Evolutionary conservation across 345 rosid genomes (phyloP).

Genomic region (Eucalyptus tenuipes): DNA sequence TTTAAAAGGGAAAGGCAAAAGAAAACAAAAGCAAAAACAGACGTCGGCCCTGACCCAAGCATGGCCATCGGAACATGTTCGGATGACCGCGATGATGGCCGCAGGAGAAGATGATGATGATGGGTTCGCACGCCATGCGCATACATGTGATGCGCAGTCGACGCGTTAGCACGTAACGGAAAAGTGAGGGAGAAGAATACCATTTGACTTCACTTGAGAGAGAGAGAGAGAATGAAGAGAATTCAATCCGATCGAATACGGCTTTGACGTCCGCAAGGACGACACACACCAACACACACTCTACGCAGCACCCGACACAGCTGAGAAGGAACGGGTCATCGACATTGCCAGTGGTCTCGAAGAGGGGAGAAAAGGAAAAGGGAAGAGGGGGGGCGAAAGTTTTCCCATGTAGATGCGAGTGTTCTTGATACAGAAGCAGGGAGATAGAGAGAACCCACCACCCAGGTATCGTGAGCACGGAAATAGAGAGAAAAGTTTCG

Average conservation of each 20-base stretch:
- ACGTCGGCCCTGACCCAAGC: neutral
- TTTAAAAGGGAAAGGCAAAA: neutral
- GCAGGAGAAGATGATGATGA: neutral
- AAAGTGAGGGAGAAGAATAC: neutral
- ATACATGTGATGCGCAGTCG: neutral
- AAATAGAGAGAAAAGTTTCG: neutral
- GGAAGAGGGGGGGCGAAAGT: neutral
- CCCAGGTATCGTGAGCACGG: neutral
- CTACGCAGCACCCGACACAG: conserved; percentile 2
- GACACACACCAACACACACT: conserved; percentile 21
- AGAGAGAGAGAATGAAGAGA: conserved; percentile 20
- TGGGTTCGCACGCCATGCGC: neutral
- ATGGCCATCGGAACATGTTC: neutral
- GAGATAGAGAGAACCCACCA: neutral
- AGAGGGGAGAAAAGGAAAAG: neutral
- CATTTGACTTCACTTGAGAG: conserved; percentile 41
- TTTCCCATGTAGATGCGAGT: neutral
- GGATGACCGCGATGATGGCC: neutral
- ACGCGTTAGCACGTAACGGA: neutral
- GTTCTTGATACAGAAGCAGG: neutral
- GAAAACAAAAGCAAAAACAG: neutral
- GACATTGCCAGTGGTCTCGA: neutral
- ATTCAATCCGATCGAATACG: conserved; percentile 66
- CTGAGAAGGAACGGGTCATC: neutral
- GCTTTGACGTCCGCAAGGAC: conserved; percentile 91